A percentile compares a stretch with the other conserved stretches of the same genome.
phyloP scores from a whole-genome alignment of 352 stramenopile genomes.

The Globisporangium spinosum region DNA sequence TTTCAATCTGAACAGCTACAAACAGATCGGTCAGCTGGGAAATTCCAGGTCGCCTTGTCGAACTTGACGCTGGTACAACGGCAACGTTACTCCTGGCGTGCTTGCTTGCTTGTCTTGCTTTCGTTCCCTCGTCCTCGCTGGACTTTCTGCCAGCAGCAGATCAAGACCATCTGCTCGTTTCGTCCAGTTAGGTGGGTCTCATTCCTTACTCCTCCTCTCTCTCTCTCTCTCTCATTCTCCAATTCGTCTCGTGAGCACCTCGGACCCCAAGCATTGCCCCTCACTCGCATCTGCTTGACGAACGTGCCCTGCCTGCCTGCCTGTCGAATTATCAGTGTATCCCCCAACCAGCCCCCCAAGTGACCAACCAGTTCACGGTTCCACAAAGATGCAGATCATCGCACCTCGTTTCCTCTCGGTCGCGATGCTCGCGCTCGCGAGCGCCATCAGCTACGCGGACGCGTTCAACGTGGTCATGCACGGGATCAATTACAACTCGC shows the following conservation, averaged over 20 bases:
- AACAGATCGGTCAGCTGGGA: not conserved
- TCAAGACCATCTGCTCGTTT: not conserved
- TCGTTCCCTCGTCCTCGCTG: not conserved
- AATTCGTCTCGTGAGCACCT: constrained; percentile 5
- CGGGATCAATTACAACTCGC: constrained; percentile 77
- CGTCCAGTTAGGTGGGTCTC: not conserved
- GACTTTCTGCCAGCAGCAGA: not conserved
- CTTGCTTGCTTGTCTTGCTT: not conserved
- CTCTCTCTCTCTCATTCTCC: not conserved
- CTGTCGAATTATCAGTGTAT: constrained; percentile 1
- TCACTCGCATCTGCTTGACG: not conserved
- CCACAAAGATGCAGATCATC: constrained; percentile 20
- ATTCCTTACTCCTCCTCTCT: not conserved
- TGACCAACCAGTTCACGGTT: not conserved
- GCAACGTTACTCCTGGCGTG: not conserved
- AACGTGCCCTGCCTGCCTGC: not conserved
- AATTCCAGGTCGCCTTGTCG: not conserved
- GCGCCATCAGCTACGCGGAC: constrained; percentile 11
- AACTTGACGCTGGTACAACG: not conserved
- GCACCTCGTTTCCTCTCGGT: constrained; percentile 8
- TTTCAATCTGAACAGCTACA: not conserved
- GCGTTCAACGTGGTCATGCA: constrained; percentile 53
- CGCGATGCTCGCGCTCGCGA: constrained; percentile 17
- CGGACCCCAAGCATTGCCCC: not conserved
- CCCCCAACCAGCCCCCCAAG: not conserved